Evolutionary conservation across 2,329 filamentous ascomycete species (phyloP).

Genomic region (Aspergillus novofumigatus): DNA sequence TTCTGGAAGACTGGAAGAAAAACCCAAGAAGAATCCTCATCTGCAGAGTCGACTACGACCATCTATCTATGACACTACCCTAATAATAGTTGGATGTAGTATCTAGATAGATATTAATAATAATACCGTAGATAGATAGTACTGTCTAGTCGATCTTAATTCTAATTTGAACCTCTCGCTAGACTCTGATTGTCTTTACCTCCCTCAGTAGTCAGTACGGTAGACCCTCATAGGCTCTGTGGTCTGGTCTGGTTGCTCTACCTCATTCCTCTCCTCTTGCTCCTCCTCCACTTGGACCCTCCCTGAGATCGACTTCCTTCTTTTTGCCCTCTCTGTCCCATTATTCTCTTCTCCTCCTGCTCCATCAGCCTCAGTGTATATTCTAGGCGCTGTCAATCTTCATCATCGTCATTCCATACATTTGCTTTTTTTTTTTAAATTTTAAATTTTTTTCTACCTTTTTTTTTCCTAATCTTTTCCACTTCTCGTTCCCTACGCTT

Average conservation of each 20-base stretch:
- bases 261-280: slow-evolving; percentile 6
- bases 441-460: slow-evolving; percentile 6
- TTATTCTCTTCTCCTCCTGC: neutral
- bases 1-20: slow-evolving; percentile 22
- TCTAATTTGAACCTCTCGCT: neutral
- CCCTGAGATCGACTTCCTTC: slow-evolving; percentile 5
- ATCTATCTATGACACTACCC: too few species aligned
- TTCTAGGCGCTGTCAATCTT: neutral
- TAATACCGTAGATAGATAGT: neutral
- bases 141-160: neutral
- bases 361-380: slow-evolving; percentile 2
- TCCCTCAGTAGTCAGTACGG: too few species aligned
- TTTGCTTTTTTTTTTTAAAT: neutral
- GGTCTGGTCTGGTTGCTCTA: too few species aligned
- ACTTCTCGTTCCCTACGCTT: neutral
- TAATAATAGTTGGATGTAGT: slow-evolving; percentile 4
- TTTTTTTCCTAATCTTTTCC: slow-evolving; percentile 9
- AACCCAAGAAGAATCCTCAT: neutral
- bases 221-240: too few species aligned
- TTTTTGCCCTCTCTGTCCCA: slow-evolving; percentile 1
- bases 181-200: too few species aligned
- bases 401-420: neutral
- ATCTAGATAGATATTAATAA: neutral
- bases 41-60: too few species aligned
- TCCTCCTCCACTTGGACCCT: slow-evolving; percentile 7